Conservation (phyloP, 2,329 filamentous ascomycete species). For the Alternaria gaisen region DNA sequence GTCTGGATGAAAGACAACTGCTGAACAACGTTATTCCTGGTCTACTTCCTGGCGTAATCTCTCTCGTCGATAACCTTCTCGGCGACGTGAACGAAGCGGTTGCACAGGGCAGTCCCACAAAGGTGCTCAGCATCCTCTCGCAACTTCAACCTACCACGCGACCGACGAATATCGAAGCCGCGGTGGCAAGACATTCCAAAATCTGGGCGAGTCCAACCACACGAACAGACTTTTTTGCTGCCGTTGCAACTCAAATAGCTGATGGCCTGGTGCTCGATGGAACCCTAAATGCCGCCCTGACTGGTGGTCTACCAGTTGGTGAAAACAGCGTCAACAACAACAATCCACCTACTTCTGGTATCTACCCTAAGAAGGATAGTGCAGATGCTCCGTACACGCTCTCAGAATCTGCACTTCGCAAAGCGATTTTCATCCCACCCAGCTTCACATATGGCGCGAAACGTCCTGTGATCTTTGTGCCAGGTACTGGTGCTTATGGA, state of each 20-base stretch:
- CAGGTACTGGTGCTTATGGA: constrained; percentile 62
- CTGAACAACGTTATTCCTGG: constrained; percentile 8
- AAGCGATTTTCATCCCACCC: constrained; percentile 63
- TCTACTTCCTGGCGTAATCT: constrained; percentile 16
- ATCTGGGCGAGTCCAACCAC: constrained; percentile 30
- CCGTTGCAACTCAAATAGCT: constrained; percentile 33
- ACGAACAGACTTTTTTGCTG: constrained; percentile 26
- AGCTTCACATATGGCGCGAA: constrained; percentile 57
- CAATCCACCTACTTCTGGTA: constrained; percentile 30
- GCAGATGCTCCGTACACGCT: constrained; percentile 61
- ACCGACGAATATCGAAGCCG: constrained; percentile 27
- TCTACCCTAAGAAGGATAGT: constrained; percentile 51
- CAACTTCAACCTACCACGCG: constrained; percentile 24
- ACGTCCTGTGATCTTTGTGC: constrained; percentile 61
- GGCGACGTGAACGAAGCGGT: constrained; percentile 24
- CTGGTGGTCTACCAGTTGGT: constrained; percentile 24
- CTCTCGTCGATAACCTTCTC: constrained; percentile 20
- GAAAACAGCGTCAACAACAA: constrained; percentile 37
- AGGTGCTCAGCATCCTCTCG: constrained; percentile 23
- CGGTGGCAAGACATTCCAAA: constrained; percentile 13
- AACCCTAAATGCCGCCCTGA: constrained; percentile 23
- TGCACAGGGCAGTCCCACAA: constrained; percentile 19
- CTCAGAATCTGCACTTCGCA: constrained; percentile 57
- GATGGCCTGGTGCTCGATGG: constrained; percentile 28
- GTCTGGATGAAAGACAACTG: constrained; percentile 25